Percentiles rank a stretch among this genome's conserved stretches.
phyloP scores from a whole-genome alignment of 2,329 filamentous ascomycete genomes.

The Ceratocystis lukuohia region DNA sequence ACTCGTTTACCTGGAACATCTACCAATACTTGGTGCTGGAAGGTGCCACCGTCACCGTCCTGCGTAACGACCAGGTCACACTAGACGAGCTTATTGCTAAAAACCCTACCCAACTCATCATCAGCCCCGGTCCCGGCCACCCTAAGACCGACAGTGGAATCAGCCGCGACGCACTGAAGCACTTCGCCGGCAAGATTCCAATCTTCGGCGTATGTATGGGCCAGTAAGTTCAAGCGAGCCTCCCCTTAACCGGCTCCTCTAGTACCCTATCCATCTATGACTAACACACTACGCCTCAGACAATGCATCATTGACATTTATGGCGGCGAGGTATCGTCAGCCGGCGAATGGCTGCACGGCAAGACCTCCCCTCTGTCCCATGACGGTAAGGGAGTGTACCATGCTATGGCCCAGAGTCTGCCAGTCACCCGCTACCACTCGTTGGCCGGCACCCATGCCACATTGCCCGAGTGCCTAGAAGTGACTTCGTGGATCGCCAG shows the following conservation, averaged over 20 bases:
- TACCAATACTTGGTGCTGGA: conserved; percentile 98
- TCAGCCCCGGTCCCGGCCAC: conserved; percentile 91
- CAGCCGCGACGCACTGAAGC: conserved; percentile 76
- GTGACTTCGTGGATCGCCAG: conserved; percentile 79
- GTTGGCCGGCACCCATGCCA: conserved; percentile 78
- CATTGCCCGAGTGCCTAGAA: conserved; percentile 72
- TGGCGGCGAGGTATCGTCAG: conserved; percentile 79
- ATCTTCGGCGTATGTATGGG: conserved; percentile 98
- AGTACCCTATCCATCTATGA: neutral
- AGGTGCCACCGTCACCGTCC: conserved; percentile 78
- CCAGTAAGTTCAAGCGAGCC: conserved; percentile 44
- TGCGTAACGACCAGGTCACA: conserved; percentile 82
- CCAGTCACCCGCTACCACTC: conserved; percentile 95
- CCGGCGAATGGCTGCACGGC: conserved; percentile 91
- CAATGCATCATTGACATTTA: conserved; percentile 96
- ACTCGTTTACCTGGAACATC: conserved; percentile 98
- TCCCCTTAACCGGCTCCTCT: neutral
- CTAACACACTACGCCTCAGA: conserved; percentile 28
- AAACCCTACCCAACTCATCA: conserved; percentile 82
- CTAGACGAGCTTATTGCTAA: conserved; percentile 70
- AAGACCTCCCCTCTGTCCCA: conserved; percentile 88
- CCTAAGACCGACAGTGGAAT: conserved; percentile 83
- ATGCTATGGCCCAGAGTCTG: conserved; percentile 62
- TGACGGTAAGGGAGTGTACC: conserved; percentile 84
- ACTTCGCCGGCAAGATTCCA: conserved; percentile 90